phyloP scores from a whole-genome alignment of 192 early-diverging fungal species.

The Funneliformis geosporum region DNA sequence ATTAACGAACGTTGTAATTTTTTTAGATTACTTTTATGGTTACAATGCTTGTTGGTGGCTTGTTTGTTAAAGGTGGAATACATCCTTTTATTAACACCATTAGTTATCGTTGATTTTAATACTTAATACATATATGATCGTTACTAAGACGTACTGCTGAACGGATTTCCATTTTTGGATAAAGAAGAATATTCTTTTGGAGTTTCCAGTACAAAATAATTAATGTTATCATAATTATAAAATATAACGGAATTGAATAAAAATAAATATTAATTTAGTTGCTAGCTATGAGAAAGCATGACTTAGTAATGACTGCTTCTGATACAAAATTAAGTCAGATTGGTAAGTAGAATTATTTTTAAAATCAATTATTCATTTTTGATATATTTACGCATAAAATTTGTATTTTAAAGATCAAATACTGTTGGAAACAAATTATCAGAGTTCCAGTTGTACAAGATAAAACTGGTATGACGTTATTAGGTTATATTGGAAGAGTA shows the following conservation, averaged over 20 bases:
- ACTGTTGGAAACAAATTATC: slow-evolving; percentile 53
- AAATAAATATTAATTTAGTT: slow-evolving; percentile 32
- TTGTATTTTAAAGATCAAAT: slow-evolving; percentile 42
- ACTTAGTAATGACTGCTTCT: slow-evolving; percentile 58
- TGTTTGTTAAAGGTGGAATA: slow-evolving; percentile 74
- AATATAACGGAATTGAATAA: slow-evolving; percentile 11
- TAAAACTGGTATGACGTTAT: slow-evolving; percentile 54
- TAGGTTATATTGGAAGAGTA: slow-evolving; percentile 70
- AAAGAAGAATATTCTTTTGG: slow-evolving; percentile 70
- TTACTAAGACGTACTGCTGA: slow-evolving; percentile 49
- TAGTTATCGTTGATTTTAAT: neutral
- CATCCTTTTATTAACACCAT: slow-evolving; percentile 23
- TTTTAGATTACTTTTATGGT: slow-evolving; percentile 71
- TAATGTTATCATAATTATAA: slow-evolving; percentile 7
- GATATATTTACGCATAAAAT: neutral
- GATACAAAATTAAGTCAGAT: slow-evolving; percentile 54
- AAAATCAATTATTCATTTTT: neutral
- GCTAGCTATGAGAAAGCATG: slow-evolving; percentile 61
- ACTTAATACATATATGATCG: neutral
- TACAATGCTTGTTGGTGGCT: slow-evolving; percentile 73
- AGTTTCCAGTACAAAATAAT: slow-evolving; percentile 39
- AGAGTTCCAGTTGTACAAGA: slow-evolving; percentile 79
- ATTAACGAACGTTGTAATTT: neutral
- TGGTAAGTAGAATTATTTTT: slow-evolving; percentile 32
- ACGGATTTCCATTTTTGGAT: slow-evolving; percentile 77